Evolutionary conservation across 75 land plant genomes (phyloP), one percentile per base, ranked within the genome.

Genomic region (Sequoia sempervirens): DNA sequence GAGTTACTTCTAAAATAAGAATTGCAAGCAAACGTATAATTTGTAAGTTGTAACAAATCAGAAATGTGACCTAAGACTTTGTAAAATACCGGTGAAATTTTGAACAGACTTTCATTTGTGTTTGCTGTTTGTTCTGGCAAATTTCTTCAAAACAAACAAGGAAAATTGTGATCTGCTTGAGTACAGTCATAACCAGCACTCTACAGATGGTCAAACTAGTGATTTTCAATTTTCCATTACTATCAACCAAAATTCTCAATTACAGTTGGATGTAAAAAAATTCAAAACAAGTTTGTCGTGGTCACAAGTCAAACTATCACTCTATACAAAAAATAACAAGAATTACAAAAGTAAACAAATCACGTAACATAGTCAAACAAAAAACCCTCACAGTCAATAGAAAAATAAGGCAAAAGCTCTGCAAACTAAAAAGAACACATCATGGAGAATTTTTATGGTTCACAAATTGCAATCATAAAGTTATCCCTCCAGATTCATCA

Each of bases 1-100:
- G 15, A 86, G n/a, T 32, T 78, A 38, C 45, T 75, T 40, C 11
- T 78, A 12, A 78, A 32, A 78, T 43, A n/a, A 41, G 80, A 78
- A 75, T 40, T 40, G 26, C 3, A 38, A 38, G 20, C 18, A 75
- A 75, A 9, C 0, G 26, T 78, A n/a, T 41, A 10, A n/a, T 4
- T 41, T 45, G 28, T 41, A 10, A n/a, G 1, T 41, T 45, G 28
- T 78, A 45, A 40, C 30, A 66, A 58, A 66, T 78, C 36, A 28
- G 41, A 38, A 68, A 78, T 13, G 20, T 78, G 32, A 47, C 45
- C 30, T 78, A 45, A 23, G 80, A 45, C 14, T 45, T 45, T 43
- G n/a, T n/a, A 45, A 45, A 26, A 78, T 78, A 11, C 46, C 28
- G 12, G 80, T n/a, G 1, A 78, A 76, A 43, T 9, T 45, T 41